Base-by-base conservation (phyloP, 2,329 filamentous ascomycete species). In the Keithomyces neogunnii region DNA sequence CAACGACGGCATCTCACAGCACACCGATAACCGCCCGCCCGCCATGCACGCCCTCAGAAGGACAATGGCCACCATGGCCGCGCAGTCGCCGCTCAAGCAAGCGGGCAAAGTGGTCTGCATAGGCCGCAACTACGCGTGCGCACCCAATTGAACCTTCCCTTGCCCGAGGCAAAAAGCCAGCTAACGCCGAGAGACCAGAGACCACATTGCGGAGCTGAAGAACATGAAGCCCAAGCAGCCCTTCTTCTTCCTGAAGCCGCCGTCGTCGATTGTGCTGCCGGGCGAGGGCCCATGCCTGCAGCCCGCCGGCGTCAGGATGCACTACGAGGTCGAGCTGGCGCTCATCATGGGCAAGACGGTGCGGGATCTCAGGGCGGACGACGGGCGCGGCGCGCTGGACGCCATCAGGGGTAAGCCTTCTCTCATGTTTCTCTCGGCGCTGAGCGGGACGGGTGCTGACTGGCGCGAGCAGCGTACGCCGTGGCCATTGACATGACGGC, bases 201-300 rank as follows among this genome's bases (percentile, higher is more conserved):
- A 96, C 69, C 93, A 99, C 72, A 86, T 97, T 65, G 82, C 86
- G 57, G 93, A 99, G 75, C 81, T 99, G 60, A 90, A 90, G 70
- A 96, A 86, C 70, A 77, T 79, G 54, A 83, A 84, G 58, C 93
- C 93, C 48, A 95, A 93, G 69, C 90, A 96, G 71, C 93, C 93
- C 30, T 97, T 99, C 74, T 99, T 96, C 84, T 99, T 99, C 79
- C 81, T 97, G 60, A 99, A 99, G 78, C 93, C 93, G 2, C 74
- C 91, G 0, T 89, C 87, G 40, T 88, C 90, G 3, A 88, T 99
- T 60, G 80, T 97, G 3, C 77, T 87, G 28, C 89, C 89, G 0
- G 80, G 82, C 31, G 80, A 83, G 51, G 91, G 91, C 1, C 85
- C 91, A 3, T 83, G 96, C 46, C 78, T 96, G 59, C 82, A 86